Conservation (phyloP, 1,284 basidiomycete genomes). For the Sanghuangporus sanghuang region DNA sequence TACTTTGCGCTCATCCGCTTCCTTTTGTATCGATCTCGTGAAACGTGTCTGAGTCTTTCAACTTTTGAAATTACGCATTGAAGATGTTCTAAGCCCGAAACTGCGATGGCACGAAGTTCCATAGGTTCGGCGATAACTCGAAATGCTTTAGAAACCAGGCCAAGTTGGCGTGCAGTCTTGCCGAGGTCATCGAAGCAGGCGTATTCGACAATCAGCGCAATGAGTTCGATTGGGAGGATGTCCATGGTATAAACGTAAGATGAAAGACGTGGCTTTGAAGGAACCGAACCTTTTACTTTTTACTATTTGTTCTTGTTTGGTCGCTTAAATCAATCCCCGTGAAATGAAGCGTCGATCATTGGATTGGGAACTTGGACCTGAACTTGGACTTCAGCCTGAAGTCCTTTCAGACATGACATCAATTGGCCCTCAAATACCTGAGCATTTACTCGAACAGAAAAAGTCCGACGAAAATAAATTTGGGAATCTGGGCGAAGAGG, state of each 20-base stretch:
- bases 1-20: background rate
- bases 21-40: background rate
- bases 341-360: background rate
- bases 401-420: conserved; percentile 23
- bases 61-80: background rate
- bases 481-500: background rate
- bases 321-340: background rate
- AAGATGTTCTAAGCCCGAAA: background rate
- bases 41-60: background rate
- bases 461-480: conserved; percentile 5
- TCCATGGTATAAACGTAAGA: background rate
- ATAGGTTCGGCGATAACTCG: background rate
- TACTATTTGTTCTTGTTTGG: background rate
- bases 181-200: background rate
- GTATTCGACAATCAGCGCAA: background rate
- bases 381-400: too few relatives aligned
- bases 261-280: too few relatives aligned
- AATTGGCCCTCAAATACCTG: conserved; percentile 49
- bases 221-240: background rate
- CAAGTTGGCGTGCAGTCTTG: background rate
- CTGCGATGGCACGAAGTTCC: background rate
- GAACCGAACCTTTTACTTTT: background rate
- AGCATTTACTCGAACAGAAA: conserved; percentile 17
- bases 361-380: background rate
- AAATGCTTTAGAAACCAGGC: background rate